Percentiles rank a stretch among this genome's conserved stretches.
These are phyloP conservation scores for Hypholoma fasciculare DNA, from an alignment of 768 basidiomycete species.

Conservation along the genomic window DNA sequence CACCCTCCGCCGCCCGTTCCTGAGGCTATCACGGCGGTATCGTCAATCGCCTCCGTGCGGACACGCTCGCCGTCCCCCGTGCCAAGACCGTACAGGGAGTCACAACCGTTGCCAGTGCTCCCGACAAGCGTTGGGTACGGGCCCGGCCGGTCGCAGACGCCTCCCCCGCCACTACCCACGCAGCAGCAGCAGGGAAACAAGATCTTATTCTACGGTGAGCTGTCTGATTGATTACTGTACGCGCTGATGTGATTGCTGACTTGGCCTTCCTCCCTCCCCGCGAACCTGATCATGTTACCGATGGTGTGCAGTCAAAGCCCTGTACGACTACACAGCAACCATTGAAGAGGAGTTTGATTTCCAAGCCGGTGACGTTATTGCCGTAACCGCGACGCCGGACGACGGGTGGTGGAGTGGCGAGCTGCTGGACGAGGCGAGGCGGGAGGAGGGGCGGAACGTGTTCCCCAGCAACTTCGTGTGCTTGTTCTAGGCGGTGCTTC, in stretches of 20 bases:
- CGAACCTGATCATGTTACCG: not conserved
- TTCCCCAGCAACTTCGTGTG: slow-evolving; percentile 91
- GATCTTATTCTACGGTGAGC: slow-evolving; percentile 86
- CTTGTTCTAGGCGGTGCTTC: slow-evolving; percentile 48
- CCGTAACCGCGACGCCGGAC: slow-evolving; percentile 91
- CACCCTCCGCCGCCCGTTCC: slow-evolving; percentile 27
- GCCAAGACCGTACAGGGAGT: slow-evolving; percentile 18
- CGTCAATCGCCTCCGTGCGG: not conserved
- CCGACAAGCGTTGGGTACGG: slow-evolving; percentile 18
- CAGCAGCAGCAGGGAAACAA: slow-evolving; percentile 31
- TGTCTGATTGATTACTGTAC: not conserved
- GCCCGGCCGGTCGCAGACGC: slow-evolving; percentile 23
- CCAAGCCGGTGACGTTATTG: slow-evolving; percentile 94
- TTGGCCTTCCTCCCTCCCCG: not conserved
- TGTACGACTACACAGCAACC: slow-evolving; percentile 84
- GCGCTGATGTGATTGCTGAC: not conserved
- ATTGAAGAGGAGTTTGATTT: slow-evolving; percentile 96
- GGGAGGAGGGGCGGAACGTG: slow-evolving; percentile 69
- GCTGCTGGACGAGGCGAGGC: slow-evolving; percentile 70
- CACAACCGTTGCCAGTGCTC: slow-evolving; percentile 27
- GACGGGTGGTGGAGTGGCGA: slow-evolving; percentile 99
- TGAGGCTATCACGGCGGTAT: slow-evolving; percentile 7
- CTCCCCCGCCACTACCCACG: slow-evolving; percentile 25
- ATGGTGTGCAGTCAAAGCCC: slow-evolving; percentile 66
- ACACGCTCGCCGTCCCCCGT: slow-evolving; percentile 15